Base-by-base conservation (phyloP, 352 stramenopile genomes). In the Thalassiosira ordinaria region DNA sequence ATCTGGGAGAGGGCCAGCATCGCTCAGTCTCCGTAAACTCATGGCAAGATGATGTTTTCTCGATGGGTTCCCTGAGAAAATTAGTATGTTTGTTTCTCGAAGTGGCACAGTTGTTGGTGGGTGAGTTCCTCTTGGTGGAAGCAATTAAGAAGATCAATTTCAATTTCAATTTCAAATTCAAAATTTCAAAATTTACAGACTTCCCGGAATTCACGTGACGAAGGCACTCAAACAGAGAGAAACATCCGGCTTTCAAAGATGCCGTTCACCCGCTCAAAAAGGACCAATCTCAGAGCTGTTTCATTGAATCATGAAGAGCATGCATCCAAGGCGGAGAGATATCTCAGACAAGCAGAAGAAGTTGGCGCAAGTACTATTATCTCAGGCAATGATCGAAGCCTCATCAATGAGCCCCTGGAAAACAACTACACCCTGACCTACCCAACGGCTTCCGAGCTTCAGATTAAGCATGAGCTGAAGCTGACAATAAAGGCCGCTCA, bases 391-490 rank as follows among this genome's bases (percentile, higher is more conserved):
- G 31, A 46, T 27, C 46, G 70, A 46, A 29, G 16, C 53, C 44
- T 22, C 26, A 22, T 60, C 51, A 24, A 47, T 47, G 33, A 27
- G 47, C 51, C 51, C 11, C 18, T 52, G 16, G 3, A 52, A 56
- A 68, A 59, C 16, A 18, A 57, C 26, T 59, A 24, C 18, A 20
- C 1, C 20, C 18, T 51, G 14, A 13, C 35, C 27, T 56, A 61
- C 46, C 26, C 37, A 29, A 52, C 35, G 46, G 51, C 24, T n/a
- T 57, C 65, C 14, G 18, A 60, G 16, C 62, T 75, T 20, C 33
- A 69, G 18, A 74, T 46, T 2, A 74, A 80, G 29, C 72, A 80
- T 65, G 60, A 78, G 44, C 57, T 78, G 0, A 74, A 78, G 18
- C 52, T 73, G 11, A 70, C 41, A 0, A 24, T 78, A 0, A 18